These are phyloP conservation scores for Zygosaccharomyces siamensis DNA, from an alignment of 805 yeast species.

Conservation along the genomic window DNA sequence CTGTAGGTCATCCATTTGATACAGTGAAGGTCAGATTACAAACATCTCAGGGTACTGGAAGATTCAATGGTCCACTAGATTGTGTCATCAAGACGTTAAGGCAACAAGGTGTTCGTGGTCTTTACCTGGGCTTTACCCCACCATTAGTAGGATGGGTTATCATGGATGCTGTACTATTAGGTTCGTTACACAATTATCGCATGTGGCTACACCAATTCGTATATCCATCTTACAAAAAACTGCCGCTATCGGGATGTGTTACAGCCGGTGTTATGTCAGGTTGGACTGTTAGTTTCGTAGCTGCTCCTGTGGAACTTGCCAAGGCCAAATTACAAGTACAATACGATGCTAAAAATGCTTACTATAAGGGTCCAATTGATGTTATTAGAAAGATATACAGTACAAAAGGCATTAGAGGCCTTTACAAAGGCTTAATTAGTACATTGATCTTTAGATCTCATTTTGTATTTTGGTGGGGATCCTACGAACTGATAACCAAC, in stretches of 20 bases:
- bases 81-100: constrained; percentile 66
- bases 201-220: constrained; percentile 59
- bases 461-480: constrained; percentile 92
- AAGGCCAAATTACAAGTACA: constrained; percentile 88
- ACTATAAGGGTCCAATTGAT: constrained; percentile 76
- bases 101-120: constrained; percentile 73
- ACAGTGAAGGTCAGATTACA: constrained; percentile 84
- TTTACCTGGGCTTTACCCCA: constrained; percentile 88
- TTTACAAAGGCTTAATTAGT: constrained; percentile 76
- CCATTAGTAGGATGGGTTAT: constrained; percentile 91
- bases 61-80: constrained; percentile 78
- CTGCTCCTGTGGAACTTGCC: constrained; percentile 88
- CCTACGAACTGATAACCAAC: constrained; percentile 73
- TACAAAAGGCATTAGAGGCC: constrained; percentile 62
- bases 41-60: constrained; percentile 55
- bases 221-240: constrained; percentile 52
- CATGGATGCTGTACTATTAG: constrained; percentile 90
- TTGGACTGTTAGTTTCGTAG: constrained; percentile 89
- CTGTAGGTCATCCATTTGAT: constrained; percentile 92
- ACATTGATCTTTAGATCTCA: constrained; percentile 85
- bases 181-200: constrained; percentile 75
- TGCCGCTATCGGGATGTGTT: constrained; percentile 72
- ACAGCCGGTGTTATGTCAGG: constrained; percentile 78
- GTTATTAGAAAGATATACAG: constrained; percentile 56
- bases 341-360: constrained; percentile 65